Evolutionary conservation across 768 basidiomycete species (phyloP).

Genomic region (Lactifluus volemus): DNA sequence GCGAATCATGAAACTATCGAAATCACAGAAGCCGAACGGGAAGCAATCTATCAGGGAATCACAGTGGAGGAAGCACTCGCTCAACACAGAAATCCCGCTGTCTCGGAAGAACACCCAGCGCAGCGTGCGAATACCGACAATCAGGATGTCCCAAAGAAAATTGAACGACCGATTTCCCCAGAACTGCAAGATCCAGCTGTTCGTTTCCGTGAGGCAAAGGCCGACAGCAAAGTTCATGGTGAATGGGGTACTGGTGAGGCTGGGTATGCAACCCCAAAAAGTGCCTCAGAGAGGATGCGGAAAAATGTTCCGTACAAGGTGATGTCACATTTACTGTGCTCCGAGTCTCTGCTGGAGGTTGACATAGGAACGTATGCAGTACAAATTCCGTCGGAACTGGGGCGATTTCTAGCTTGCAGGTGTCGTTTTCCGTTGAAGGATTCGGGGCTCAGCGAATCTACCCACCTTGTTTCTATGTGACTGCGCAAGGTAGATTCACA

Average conservation of each 20-base stretch:
- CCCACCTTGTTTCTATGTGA: neutral
- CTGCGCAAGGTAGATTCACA: neutral
- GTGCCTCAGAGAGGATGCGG: constrained; percentile 68
- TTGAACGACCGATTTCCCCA: constrained; percentile 45
- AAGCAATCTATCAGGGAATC: constrained; percentile 79
- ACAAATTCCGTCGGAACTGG: constrained; percentile 84
- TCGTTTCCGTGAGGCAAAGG: constrained; percentile 48
- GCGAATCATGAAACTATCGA: constrained; percentile 83
- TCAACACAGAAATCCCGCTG: constrained; percentile 31
- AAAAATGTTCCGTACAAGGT: constrained; percentile 89
- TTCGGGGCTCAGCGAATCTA: neutral
- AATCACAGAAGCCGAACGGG: constrained; percentile 69
- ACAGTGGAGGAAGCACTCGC: constrained; percentile 59
- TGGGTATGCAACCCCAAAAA: constrained; percentile 66
- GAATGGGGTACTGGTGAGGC: constrained; percentile 66
- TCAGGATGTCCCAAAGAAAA: constrained; percentile 31
- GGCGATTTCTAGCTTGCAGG: constrained; percentile 44
- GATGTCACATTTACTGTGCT: constrained; percentile 19
- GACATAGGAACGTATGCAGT: constrained; percentile 62
- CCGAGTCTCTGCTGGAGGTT: constrained; percentile 29
- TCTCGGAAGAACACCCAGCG: neutral
- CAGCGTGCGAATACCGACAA: constrained; percentile 4
- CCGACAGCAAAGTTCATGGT: constrained; percentile 44
- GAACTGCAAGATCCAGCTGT: constrained; percentile 61
- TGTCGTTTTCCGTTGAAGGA: neutral